phyloP scores from a whole-genome alignment of 768 basidiomycete species.

The Leccinum disarticulatum region DNA sequence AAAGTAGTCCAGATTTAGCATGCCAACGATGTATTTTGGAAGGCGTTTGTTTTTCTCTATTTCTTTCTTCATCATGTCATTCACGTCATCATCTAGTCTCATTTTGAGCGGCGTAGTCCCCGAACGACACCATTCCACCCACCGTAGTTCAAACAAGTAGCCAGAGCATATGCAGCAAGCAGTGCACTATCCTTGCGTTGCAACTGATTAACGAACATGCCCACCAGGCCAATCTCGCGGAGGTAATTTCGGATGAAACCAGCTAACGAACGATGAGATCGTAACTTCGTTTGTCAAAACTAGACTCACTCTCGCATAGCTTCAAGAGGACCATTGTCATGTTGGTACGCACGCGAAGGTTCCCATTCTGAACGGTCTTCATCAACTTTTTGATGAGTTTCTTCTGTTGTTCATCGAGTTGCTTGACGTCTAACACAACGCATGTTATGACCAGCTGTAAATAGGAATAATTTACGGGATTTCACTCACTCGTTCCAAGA shows the following conservation, averaged over 20 bases:
- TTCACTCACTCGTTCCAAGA: slow-evolving; percentile 20
- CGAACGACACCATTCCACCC: background rate
- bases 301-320: slow-evolving; percentile 19
- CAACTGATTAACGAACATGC: slow-evolving; percentile 19
- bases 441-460: background rate
- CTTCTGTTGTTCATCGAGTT: slow-evolving; percentile 3
- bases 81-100: slow-evolving; percentile 14
- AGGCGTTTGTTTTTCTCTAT: slow-evolving; percentile 6
- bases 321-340: slow-evolving; percentile 24
- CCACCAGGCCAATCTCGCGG: slow-evolving; percentile 3
- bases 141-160: slow-evolving; percentile 17
- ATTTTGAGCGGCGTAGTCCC: background rate
- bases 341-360: slow-evolving; percentile 21
- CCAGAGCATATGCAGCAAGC: slow-evolving; percentile 24
- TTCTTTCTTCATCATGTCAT: background rate
- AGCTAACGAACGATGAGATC: slow-evolving; percentile 11
- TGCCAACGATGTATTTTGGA: slow-evolving; percentile 14
- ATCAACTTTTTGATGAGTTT: slow-evolving; percentile 16
- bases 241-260: slow-evolving; percentile 9
- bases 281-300: background rate
- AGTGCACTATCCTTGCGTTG: slow-evolving; percentile 15
- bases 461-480: background rate
- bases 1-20: slow-evolving; percentile 24
- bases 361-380: background rate
- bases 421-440: slow-evolving; percentile 2